Percentiles rank a stretch among this genome's conserved stretches.
Evolutionary conservation across 257 asterid species (phyloP).

Genomic region (Primulina eburnea): DNA sequence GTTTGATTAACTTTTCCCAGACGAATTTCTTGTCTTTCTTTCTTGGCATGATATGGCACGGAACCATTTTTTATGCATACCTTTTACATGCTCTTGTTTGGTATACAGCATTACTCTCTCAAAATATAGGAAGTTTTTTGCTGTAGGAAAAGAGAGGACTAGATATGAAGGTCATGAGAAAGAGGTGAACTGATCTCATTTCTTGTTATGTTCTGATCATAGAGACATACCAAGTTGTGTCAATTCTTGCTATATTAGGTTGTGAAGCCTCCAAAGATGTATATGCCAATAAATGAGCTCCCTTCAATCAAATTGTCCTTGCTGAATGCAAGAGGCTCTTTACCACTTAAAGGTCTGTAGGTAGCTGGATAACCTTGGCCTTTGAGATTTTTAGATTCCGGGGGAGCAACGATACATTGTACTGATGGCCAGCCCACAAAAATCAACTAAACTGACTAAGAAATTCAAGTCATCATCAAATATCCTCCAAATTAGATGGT

Average conservation of each 20-base stretch:
- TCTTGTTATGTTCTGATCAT: not conserved
- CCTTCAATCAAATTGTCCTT: slow-evolving; percentile 1
- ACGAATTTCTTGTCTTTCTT: not conserved
- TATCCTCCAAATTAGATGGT: not conserved
- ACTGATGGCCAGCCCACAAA: not conserved
- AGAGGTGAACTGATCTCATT: not conserved
- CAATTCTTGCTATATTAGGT: not conserved
- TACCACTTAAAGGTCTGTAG: not conserved
- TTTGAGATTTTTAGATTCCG: not conserved
- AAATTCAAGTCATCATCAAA: slow-evolving; percentile 1
- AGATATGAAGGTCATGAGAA: not conserved
- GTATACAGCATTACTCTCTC: not conserved
- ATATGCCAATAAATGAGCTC: not conserved
- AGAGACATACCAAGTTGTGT: not conserved
- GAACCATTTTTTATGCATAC: no score
- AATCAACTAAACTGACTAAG: not conserved
- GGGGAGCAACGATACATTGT: not conserved
- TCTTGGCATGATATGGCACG: not conserved
- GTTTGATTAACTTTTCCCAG: not conserved
- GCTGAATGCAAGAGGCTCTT: not conserved
- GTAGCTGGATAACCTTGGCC: not conserved
- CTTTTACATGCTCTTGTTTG: not conserved
- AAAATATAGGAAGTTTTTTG: not conserved
- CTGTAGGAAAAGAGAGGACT: not conserved
- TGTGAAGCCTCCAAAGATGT: not conserved